Conservation (phyloP, 768 basidiomycete genomes). For the Lentinula sp. region DNA sequence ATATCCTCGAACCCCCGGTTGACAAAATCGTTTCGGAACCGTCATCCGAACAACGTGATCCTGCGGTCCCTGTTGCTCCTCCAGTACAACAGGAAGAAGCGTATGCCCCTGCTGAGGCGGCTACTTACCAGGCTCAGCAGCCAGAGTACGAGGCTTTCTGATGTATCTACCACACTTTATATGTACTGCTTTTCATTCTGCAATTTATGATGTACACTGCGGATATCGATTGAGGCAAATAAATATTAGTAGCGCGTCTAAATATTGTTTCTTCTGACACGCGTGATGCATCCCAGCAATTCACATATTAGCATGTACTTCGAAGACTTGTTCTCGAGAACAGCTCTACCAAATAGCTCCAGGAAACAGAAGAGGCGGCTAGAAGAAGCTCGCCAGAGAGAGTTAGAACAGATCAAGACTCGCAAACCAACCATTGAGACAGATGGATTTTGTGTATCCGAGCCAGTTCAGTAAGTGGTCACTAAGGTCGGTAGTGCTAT, state of each 20-base stretch:
- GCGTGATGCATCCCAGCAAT: too few relatives aligned
- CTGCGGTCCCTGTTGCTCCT: slow-evolving; percentile 41
- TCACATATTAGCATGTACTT: not conserved
- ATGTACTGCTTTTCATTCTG: slow-evolving; percentile 8
- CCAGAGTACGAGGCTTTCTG: slow-evolving; percentile 45
- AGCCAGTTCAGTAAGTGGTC: not conserved
- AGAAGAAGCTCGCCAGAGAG: not conserved
- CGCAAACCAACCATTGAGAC: not conserved
- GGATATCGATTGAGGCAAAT: too few relatives aligned
- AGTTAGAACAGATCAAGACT: not conserved
- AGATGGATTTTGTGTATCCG: not conserved
- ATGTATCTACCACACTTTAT: slow-evolving; percentile 18
- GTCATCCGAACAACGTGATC: slow-evolving; percentile 84
- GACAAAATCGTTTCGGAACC: slow-evolving; percentile 90
- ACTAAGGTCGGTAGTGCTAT: not conserved
- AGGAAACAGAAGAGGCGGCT: not conserved
- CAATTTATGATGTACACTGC: not conserved
- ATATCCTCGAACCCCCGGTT: slow-evolving; percentile 81
- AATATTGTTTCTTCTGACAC: too few relatives aligned
- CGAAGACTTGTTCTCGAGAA: not conserved
- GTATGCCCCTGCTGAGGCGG: slow-evolving; percentile 34
- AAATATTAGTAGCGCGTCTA: too few relatives aligned
- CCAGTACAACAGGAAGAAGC: slow-evolving; percentile 48
- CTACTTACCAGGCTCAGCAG: slow-evolving; percentile 29
- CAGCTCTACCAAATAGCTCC: not conserved